Conservation (phyloP, 495 filamentous ascomycete species). For the Daldinia vernicosa region DNA sequence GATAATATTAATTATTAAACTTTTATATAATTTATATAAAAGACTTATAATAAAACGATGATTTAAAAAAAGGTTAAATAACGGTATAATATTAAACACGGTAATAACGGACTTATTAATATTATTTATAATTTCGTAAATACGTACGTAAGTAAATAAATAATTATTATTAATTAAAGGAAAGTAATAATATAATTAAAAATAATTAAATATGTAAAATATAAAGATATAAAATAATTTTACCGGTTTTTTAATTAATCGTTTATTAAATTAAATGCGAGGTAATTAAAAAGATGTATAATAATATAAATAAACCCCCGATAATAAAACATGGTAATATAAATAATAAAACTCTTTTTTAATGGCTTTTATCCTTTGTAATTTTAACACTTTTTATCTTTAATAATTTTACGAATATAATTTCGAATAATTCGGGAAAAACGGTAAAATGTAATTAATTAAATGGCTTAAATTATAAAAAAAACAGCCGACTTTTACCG, state of each 20-base stretch:
- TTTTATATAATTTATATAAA: neutral
- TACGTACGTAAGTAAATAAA: too few species aligned
- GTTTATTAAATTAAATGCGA: neutral
- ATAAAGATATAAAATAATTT: neutral
- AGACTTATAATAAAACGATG: neutral
- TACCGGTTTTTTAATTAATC: neutral
- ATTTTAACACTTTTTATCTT: too few species aligned
- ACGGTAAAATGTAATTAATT: too few species aligned
- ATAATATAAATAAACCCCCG: neutral
- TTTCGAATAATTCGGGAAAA: too few species aligned
- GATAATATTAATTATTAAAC: neutral
- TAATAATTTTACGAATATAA: too few species aligned
- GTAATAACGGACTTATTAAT: neutral
- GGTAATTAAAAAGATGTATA: neutral
- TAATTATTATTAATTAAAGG: neutral
- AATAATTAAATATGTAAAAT: neutral
- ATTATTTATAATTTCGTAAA: neutral
- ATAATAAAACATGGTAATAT: neutral
- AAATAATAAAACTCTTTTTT: neutral
- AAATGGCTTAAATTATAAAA: too few species aligned
- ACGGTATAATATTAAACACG: neutral
- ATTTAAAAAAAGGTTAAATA: neutral
- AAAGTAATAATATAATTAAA: neutral
- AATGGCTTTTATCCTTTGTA: too few species aligned
- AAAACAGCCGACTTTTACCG: too few species aligned